These are phyloP conservation scores for Hyaloscypha bicolor DNA, from an alignment of 495 filamentous ascomycete genomes.

Conservation along the genomic window DNA sequence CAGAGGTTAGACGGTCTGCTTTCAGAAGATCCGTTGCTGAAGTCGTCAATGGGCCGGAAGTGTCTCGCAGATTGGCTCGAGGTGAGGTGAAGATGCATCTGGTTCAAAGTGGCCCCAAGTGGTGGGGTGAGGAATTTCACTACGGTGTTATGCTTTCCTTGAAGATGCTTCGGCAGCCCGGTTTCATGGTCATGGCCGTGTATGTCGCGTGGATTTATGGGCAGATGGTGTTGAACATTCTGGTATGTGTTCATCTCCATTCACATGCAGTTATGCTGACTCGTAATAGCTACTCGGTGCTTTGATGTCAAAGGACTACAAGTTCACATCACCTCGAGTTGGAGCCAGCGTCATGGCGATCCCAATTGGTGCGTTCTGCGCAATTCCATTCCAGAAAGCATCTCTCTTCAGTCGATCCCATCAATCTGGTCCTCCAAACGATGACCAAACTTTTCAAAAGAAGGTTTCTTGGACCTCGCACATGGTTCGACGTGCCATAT, in stretches of 20 bases:
- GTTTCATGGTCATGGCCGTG: conserved; percentile 68
- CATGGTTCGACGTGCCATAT: conserved; percentile 65
- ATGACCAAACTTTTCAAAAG: conserved; percentile 59
- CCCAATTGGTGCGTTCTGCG: conserved; percentile 65
- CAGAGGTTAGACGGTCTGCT: conserved; percentile 64
- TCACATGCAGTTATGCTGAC: neutral
- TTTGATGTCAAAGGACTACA: conserved; percentile 65
- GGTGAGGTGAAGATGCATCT: conserved; percentile 78
- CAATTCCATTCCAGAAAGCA: conserved; percentile 72
- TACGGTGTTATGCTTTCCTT: conserved; percentile 66
- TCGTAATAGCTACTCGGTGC: conserved; percentile 61
- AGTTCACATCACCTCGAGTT: conserved; percentile 59
- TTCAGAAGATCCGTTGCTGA: conserved; percentile 67
- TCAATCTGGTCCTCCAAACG: conserved; percentile 52
- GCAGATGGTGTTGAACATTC: conserved; percentile 68
- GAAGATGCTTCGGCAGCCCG: conserved; percentile 70
- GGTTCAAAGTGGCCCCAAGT: conserved; percentile 63
- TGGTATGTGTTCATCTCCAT: conserved; percentile 39
- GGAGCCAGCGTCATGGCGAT: conserved; percentile 64
- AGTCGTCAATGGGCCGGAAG: conserved; percentile 42
- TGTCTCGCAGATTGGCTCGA: conserved; percentile 61
- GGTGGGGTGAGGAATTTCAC: conserved; percentile 74
- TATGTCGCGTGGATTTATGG: conserved; percentile 80
- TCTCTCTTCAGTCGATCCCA: conserved; percentile 64
- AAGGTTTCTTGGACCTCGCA: conserved; percentile 67